Percentiles rank a stretch among this genome's conserved stretches.
Evolutionary conservation across 129 eudicot genomes (phyloP).

Genomic region (Logfia minima): DNA sequence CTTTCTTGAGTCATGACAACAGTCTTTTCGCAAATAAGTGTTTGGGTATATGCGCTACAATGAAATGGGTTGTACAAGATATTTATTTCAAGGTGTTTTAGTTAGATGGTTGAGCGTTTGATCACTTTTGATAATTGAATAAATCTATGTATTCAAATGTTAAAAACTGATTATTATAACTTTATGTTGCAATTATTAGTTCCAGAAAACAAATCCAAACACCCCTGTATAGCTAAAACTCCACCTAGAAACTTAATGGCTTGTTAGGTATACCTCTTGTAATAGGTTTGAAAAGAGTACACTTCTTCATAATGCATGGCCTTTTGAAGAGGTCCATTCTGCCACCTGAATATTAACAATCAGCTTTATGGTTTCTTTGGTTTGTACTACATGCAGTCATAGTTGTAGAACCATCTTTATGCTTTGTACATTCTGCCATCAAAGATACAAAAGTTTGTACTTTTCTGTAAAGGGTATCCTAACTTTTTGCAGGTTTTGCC

Average conservation of each 20-base stretch:
- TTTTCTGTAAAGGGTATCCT: constrained; percentile 25
- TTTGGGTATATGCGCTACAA: not conserved
- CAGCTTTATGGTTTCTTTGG: constrained; percentile 7
- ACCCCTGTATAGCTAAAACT: constrained; percentile 2
- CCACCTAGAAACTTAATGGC: not conserved
- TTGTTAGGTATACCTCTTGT: constrained; percentile 1
- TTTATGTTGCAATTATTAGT: not conserved
- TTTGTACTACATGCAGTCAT: constrained; percentile 16
- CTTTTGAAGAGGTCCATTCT: constrained; percentile 4
- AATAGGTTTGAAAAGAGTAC: not conserved
- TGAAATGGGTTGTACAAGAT: not conserved
- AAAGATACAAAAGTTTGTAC: constrained; percentile 7
- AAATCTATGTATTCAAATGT: not conserved
- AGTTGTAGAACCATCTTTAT: constrained; percentile 22
- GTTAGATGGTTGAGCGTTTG: not conserved
- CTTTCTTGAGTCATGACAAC: not conserved
- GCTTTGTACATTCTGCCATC: constrained; percentile 6
- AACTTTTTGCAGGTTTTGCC: constrained; percentile 53
- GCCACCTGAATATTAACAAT: not conserved
- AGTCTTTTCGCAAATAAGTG: not conserved
- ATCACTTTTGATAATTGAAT: not conserved
- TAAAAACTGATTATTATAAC: not conserved
- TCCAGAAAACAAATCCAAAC: not conserved
- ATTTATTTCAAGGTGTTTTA: too few species aligned
- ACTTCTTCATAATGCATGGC: constrained; percentile 4